Evolutionary conservation across 2,329 filamentous ascomycete genomes (phyloP).

Genomic region (Ceratocystiopsis brevicomis): DNA sequence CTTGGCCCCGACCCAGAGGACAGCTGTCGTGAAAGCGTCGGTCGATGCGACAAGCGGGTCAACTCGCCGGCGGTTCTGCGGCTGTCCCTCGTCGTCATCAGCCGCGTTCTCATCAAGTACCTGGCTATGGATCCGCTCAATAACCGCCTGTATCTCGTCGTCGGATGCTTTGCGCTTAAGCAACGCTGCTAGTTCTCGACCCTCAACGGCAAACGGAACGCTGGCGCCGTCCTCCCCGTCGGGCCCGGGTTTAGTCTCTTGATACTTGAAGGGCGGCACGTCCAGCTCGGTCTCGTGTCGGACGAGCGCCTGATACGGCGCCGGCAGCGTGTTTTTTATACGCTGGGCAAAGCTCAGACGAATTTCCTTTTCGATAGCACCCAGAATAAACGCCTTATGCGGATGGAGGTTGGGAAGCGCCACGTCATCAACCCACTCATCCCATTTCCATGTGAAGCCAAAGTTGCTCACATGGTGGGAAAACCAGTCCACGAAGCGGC

Average conservation of each 20-base stretch:
- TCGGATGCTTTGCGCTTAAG: slow-evolving; percentile 71
- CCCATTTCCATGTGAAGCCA: slow-evolving; percentile 98
- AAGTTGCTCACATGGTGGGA: slow-evolving; percentile 96
- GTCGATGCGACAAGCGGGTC: slow-evolving; percentile 75
- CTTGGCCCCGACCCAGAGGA: slow-evolving; percentile 87
- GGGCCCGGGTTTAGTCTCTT: neutral
- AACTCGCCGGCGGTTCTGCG: too few species aligned
- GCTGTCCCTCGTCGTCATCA: slow-evolving; percentile 23
- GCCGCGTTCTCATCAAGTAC: slow-evolving; percentile 31
- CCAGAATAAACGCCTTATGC: slow-evolving; percentile 81
- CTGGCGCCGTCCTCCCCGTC: neutral
- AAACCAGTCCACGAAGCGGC: slow-evolving; percentile 94
- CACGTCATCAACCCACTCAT: slow-evolving; percentile 85
- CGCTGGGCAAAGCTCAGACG: slow-evolving; percentile 88
- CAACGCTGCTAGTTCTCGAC: slow-evolving; percentile 60
- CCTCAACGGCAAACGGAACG: slow-evolving; percentile 50
- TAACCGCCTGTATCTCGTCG: slow-evolving; percentile 65
- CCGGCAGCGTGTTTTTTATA: slow-evolving; percentile 82
- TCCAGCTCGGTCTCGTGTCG: slow-evolving; percentile 81
- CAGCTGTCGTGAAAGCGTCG: slow-evolving; percentile 82
- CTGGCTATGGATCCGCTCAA: slow-evolving; percentile 64
- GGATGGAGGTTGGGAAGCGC: slow-evolving; percentile 59
- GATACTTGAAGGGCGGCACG: slow-evolving; percentile 79
- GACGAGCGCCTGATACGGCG: slow-evolving; percentile 68
- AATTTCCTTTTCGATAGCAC: slow-evolving; percentile 89